Base-by-base conservation (phyloP, 192 early-diverging fungal species). In the Coemansia sp. region DNA sequence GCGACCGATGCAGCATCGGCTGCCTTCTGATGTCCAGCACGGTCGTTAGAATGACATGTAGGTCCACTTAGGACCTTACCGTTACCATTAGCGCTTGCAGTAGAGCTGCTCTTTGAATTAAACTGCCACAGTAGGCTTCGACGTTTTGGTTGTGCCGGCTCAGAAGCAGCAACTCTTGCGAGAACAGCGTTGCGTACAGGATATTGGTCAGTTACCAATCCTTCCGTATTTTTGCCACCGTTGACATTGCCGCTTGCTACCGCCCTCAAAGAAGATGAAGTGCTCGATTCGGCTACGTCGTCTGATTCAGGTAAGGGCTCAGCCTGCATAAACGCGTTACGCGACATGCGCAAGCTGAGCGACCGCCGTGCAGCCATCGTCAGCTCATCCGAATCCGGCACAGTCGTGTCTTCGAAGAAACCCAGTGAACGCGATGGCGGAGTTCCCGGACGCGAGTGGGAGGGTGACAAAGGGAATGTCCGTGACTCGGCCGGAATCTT, bases 251-350 rank as follows among this genome's bases (percentile, higher is more conserved):
- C 27, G 27, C 27, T 30, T 30, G n/a, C 12, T 57, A 21, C 41
- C 41, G 17, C 17, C 13, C 4, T n/a, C 41, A 42, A 9, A 19
- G 18, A 30, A 5, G 27, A 30, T 7, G 27, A 30, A 2, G 27
- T 30, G 27, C 27, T 30, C 27, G 27, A 30, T 30, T 40, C 30
- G 0, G 34, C 38, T 0, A 40, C 15, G 15, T 75, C 73, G 14
- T 76, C 73, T 10, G 73, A 51, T 42, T 76, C 73, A 2, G 73
- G 73, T 40, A 76, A 21, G 9, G 73, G 73, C 55, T 76, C 73
- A 1, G 64, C 73, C 23, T 76, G 62, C 37, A 21, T 49, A 46
- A 76, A 76, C 30, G 67, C 55, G 2, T 49, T 76, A 12, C 53
- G 66, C 40, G 72, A 69, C 72, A 75, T 65, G 12, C 66, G 73